Conservation (phyloP, 352 stramenopile species). For the Globisporangium paroecandrum region DNA sequence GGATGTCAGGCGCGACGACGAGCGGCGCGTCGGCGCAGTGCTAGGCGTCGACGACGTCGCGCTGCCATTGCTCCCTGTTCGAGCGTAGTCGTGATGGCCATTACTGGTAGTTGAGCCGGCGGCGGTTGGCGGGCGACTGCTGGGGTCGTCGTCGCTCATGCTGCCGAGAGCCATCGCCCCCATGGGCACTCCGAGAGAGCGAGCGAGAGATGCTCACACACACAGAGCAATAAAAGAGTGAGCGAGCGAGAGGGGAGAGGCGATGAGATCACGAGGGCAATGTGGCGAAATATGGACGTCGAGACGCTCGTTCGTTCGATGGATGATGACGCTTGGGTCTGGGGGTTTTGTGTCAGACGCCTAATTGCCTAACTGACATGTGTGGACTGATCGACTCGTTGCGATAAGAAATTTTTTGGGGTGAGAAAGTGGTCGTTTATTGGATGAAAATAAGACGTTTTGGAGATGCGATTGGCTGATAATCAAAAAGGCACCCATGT, state of each 20-base stretch:
- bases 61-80: background rate
- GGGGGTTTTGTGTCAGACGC: background rate
- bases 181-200: background rate
- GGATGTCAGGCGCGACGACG: conserved; percentile 26
- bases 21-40: conserved; percentile 6
- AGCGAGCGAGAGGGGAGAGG: background rate
- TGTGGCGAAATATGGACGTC: background rate
- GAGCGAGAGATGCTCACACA: background rate
- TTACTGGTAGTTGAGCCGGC: background rate
- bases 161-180: conserved; percentile 1
- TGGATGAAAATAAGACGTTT: background rate
- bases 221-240: background rate
- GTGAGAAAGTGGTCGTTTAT: background rate
- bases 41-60: conserved; percentile 5
- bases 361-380: background rate
- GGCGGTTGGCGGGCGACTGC: conserved; percentile 6
- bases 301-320: background rate
- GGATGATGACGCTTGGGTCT: background rate
- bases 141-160: background rate
- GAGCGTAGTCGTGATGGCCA: background rate
- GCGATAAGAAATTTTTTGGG: conserved; percentile 1
- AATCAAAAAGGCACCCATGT: background rate
- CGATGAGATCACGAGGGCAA: background rate
- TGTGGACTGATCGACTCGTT: background rate
- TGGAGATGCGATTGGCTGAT: background rate